Conservation (phyloP, 2,329 filamentous ascomycete genomes). For the Fusarium hostae region DNA sequence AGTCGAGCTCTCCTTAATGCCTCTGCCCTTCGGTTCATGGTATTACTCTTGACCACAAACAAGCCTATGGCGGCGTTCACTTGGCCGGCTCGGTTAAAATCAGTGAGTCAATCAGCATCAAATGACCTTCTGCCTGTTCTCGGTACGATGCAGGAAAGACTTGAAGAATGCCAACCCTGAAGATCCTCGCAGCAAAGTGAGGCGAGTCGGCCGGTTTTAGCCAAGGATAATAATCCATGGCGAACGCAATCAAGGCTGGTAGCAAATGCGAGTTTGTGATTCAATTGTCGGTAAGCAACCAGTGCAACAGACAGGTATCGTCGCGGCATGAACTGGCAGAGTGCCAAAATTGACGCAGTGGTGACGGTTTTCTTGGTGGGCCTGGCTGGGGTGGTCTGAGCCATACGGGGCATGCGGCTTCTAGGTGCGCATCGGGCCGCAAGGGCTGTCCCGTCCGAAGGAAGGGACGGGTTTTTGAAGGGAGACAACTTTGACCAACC, state of each 20-base stretch:
- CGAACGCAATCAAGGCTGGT: not conserved
- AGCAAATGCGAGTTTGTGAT: not conserved
- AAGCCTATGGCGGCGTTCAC: not conserved
- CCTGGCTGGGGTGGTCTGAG: conserved; percentile 34
- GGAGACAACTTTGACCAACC: conserved; percentile 37
- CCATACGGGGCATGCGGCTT: conserved; percentile 39
- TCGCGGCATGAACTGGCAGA: not conserved
- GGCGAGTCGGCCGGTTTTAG: not conserved
- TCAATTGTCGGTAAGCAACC: conserved; percentile 19
- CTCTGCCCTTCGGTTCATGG: not conserved
- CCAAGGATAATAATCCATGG: not conserved
- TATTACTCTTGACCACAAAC: not conserved
- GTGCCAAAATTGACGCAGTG: conserved; percentile 10
- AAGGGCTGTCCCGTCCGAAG: conserved; percentile 44
- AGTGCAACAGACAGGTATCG: not conserved
- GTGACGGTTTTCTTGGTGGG: conserved; percentile 6
- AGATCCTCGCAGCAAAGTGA: not conserved
- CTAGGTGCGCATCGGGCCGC: conserved; percentile 45
- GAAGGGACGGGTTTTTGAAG: conserved; percentile 37
- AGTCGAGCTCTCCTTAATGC: conserved; percentile 1
- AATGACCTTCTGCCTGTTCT: not conserved
- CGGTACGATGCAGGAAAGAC: not conserved
- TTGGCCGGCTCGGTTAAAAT: not conserved
- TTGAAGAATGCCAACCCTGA: not conserved
- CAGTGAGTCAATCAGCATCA: not conserved